These are phyloP conservation scores for Claviceps arundinis DNA, from an alignment of 2,329 filamentous ascomycete genomes.

Conservation along the genomic window DNA sequence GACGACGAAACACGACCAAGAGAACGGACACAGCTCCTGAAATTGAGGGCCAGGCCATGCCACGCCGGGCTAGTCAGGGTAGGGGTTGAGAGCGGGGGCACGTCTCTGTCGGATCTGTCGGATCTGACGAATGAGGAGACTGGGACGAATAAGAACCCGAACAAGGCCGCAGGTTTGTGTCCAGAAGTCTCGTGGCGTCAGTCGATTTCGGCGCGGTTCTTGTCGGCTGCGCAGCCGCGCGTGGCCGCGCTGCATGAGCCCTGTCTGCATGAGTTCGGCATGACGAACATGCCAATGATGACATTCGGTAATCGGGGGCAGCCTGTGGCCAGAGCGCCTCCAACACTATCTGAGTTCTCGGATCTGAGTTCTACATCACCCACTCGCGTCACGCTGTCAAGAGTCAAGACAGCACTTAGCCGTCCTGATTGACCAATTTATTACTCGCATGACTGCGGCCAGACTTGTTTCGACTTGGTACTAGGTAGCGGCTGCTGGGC, in stretches of 20 bases:
- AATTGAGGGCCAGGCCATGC: background rate
- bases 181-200: no score
- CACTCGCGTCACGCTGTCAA: no score
- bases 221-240: background rate
- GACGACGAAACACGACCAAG: background rate
- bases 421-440: background rate
- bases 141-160: no score
- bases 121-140: no score
- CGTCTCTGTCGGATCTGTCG: background rate
- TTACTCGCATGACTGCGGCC: background rate
- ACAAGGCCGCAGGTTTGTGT: no score
- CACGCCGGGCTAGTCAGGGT: background rate
- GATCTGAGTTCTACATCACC: no score
- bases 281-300: background rate
- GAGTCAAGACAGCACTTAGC: no score
- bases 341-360: no score
- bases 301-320: no score
- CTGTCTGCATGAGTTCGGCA: background rate
- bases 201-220: no score
- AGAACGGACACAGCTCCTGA: conserved; percentile 1
- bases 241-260: background rate
- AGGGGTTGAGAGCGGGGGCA: conserved; percentile 5
- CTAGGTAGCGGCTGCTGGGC: background rate
- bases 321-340: no score
- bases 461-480: background rate